Conservation (phyloP, 306 rosid genomes). For the Fragaria vesca region DNA sequence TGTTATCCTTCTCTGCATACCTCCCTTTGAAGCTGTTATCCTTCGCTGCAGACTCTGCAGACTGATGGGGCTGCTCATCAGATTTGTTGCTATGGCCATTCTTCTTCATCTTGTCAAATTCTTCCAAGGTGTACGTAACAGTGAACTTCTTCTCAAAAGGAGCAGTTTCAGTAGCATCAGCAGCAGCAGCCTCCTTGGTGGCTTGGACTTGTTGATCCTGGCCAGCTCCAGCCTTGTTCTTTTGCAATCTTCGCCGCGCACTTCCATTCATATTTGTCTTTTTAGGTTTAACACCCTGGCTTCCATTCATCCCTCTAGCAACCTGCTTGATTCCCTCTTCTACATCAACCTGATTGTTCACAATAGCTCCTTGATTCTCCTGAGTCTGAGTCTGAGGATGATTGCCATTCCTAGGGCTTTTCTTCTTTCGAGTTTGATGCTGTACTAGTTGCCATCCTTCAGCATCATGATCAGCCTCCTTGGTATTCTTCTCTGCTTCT, state of each 20-base stretch:
- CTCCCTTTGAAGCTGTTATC: neutral
- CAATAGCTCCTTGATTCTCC: neutral
- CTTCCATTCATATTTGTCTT: slow-evolving; percentile 1
- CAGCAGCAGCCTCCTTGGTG: neutral
- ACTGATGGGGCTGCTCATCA: neutral
- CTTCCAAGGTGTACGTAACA: neutral
- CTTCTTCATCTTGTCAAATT: slow-evolving; percentile 3
- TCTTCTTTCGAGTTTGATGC: neutral
- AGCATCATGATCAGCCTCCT: neutral
- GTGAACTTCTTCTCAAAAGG: neutral
- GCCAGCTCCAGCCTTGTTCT: slow-evolving; percentile 3
- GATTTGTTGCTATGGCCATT: neutral
- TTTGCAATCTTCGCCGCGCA: neutral
- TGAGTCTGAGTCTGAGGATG: neutral
- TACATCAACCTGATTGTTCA: neutral
- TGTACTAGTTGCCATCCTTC: slow-evolving; percentile 1
- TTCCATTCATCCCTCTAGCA: neutral
- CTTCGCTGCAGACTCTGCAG: neutral
- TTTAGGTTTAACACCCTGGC: neutral
- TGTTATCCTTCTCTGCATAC: neutral
- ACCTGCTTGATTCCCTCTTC: neutral
- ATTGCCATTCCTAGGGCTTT: neutral
- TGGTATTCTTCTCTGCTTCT: neutral
- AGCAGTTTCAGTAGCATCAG: neutral
- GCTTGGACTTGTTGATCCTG: neutral